Evolutionary conservation across 768 basidiomycete genomes (phyloP).

Genomic region (Calvatia gigantea): DNA sequence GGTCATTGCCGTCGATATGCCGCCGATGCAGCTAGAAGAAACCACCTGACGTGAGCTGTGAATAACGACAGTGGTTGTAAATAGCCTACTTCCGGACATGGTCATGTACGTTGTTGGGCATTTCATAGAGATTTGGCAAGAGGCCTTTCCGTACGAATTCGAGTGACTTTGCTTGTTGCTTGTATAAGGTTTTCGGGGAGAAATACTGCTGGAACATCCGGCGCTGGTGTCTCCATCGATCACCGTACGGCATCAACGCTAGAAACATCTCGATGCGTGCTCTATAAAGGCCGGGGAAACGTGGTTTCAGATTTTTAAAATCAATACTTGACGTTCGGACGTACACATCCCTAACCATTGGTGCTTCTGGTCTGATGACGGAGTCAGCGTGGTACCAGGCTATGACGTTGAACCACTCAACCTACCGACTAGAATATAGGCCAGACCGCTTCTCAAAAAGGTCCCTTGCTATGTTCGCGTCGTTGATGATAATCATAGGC

Average conservation of each 20-base stretch:
- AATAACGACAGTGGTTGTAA: no score
- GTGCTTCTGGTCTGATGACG: background rate
- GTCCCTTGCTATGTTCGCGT: constrained; percentile 20
- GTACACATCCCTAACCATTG: background rate
- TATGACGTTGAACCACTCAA: background rate
- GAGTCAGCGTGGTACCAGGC: background rate
- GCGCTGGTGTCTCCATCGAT: constrained; percentile 11
- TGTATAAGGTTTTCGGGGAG: background rate
- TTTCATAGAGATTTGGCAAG: background rate
- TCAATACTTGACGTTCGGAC: no score
- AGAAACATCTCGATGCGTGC: background rate
- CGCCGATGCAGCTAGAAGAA: background rate
- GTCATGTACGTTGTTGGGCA: background rate
- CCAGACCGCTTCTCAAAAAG: constrained; percentile 24
- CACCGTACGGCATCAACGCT: constrained; percentile 9
- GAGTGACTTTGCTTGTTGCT: constrained; percentile 1
- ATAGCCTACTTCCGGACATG: background rate
- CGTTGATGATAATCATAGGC: constrained; percentile 23
- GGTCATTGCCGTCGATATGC: background rate
- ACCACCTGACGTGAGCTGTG: background rate
- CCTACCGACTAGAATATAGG: constrained; percentile 22
- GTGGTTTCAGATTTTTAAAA: no score
- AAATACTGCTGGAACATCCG: constrained; percentile 12
- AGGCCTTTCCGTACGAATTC: background rate
- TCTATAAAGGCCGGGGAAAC: no score